Base-by-base conservation (phyloP, 2,329 filamentous ascomycete species). In the Diaporthe sp. region DNA sequence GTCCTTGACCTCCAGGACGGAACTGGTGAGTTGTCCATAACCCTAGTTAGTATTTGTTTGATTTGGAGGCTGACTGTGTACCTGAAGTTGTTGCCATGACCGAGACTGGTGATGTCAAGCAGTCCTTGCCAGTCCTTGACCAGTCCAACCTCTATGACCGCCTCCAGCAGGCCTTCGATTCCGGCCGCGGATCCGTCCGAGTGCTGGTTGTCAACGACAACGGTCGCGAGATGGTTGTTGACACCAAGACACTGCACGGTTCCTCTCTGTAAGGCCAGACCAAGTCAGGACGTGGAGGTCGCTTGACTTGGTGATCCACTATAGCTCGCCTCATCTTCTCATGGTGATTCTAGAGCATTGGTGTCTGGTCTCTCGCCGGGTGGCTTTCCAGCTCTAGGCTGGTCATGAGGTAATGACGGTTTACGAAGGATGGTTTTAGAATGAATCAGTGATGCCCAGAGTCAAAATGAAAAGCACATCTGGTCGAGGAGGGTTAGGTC, bases 51-150 rank as follows among this genome's bases (percentile, higher is more conserved):
- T n/a, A 10, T 17, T 12, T 22, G 15, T 19, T 13, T 25, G 31
- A 31, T 3, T 5, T 9, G 3, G 7, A 37, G 39, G 68, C 71
- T 73, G 58, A 77, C 65, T 13, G 1, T 78, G 44, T 62, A 13
- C 15, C 13, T n/a, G 12, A 77, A 84, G 87, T 99, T 83, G 95
- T 97, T 80, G 96, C 96, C 90, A 98, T 99, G 96, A 99, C 97
- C 84, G 97, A 99, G 94, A 95, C 93, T 79, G 96, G 97, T 82
- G 96, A 99, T 85, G 95, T 99, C 90, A 98, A 98, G 94, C 96
- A 98, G 88, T 92, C 91, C 82, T 91, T 99, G 76, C 92, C 94
- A 76, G 95, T 99, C 86, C 93, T 98, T 85, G 95, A 98, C 89
- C 97, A 99, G 92, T 97, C 94, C 86, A 92, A 92, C 87, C 93